Base-by-base conservation (phyloP, 73 alveolate genomes). In the Durusdinium trenchii region DNA sequence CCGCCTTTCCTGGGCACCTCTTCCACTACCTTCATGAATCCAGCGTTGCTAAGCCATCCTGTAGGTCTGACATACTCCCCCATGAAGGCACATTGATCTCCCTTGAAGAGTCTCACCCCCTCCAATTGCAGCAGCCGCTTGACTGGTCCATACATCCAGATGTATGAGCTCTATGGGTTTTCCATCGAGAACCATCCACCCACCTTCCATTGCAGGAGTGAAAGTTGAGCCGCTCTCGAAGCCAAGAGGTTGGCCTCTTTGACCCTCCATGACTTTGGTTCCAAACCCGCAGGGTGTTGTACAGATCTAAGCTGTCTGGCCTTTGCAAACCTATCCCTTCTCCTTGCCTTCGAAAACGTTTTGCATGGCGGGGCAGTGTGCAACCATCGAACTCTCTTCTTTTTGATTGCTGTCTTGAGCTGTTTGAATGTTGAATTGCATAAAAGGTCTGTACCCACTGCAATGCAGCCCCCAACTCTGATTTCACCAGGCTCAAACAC, bases 121-220 rank as follows among this genome's bases (percentile, higher is more conserved):
- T 18, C 35, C 36, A 79, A 47, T 42, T 23, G 26, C 60, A 1
- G 1, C 62, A 79, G 30, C 14, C 62, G 12, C 94, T n/a, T 51
- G 42, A 51, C 0, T 7, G 94, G 94, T 0, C 45, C 42, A 54
- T 36, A 40, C 50, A 35, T 30, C 94, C 94, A 85, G 45, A 85
- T 54, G 16, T 35, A n/a, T 3, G 94, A 85, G 1, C 18, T 85
- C 40, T n/a, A 38, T 0, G 94, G 94, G 9, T 40, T 60, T 38
- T 85, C 94, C 3, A 85, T 36, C 3, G 79, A 52, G 30, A 85
- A 85, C 94, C 94, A 85, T 18, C 79, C 94, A 2, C 94, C 94
- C 0, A 78, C 76, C 52, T 40, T 54, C 6, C 30, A 36, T 54
- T 85, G 94, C 2, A 60, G 28, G 32, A 3, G 36, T 26, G 79